Evolutionary conservation across 1,139 yeast species (phyloP).

Genomic region (Geotrichum citri-aurantii): DNA sequence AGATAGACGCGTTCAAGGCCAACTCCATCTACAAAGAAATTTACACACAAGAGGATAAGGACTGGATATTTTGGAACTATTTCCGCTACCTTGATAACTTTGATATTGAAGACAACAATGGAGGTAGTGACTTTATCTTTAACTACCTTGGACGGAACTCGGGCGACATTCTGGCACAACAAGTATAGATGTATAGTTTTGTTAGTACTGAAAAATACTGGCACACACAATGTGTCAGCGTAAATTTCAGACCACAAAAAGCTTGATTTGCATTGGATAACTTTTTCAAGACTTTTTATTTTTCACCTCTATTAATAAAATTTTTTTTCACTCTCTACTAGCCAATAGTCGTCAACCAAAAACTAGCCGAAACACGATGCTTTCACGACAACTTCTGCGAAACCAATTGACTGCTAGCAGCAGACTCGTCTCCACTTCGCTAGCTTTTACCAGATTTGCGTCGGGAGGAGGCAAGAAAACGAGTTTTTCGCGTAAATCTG

Average conservation of each 20-base stretch:
- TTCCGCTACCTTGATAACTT: slow-evolving; percentile 82
- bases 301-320: background rate
- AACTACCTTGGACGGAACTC: background rate
- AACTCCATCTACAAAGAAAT: slow-evolving; percentile 86
- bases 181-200: background rate
- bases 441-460: background rate
- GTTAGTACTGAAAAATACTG: background rate
- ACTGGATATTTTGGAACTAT: slow-evolving; percentile 80
- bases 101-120: background rate
- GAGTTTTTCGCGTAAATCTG: slow-evolving; percentile 10
- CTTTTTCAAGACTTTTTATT: background rate
- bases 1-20: slow-evolving; percentile 81
- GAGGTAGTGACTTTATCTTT: background rate
- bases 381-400: slow-evolving; percentile 7
- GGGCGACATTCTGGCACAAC: background rate
- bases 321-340: background rate
- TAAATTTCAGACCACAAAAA: background rate
- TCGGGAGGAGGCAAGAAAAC: slow-evolving; percentile 6
- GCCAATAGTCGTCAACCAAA: background rate
- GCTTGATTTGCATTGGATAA: background rate
- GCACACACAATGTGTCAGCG: background rate
- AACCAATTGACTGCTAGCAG: background rate
- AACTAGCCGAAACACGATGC: slow-evolving; percentile 3
- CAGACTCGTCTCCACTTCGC: background rate
- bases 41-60: slow-evolving; percentile 79